Percentiles rank a stretch among this genome's conserved stretches.
phyloP scores from a whole-genome alignment of 2,329 filamentous ascomycete genomes.

The Whalleya microplaca region DNA sequence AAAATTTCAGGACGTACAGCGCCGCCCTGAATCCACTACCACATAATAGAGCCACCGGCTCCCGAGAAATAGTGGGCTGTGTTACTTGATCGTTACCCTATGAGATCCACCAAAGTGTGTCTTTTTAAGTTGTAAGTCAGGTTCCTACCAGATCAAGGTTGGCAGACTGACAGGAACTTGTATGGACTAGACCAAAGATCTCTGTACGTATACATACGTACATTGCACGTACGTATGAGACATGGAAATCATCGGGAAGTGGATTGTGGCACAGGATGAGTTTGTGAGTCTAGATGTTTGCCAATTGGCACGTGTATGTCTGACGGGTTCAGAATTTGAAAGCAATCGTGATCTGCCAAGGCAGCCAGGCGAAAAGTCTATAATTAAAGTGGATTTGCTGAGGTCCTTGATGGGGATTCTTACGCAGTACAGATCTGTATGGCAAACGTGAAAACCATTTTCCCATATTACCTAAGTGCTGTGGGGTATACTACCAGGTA shows the following conservation, averaged over 20 bases:
- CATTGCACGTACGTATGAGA: not conserved
- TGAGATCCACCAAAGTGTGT: conserved; percentile 32
- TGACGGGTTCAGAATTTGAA: not conserved
- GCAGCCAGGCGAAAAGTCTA: too few relatives aligned
- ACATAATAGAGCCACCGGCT: conserved; percentile 12
- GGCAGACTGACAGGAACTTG: too few relatives aligned
- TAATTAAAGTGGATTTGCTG: too few relatives aligned
- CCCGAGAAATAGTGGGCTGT: conserved; percentile 14
- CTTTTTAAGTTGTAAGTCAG: too few relatives aligned
- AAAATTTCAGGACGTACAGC: conserved; percentile 24
- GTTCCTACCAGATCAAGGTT: conserved; percentile 18
- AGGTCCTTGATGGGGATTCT: too few relatives aligned
- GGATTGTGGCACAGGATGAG: not conserved
- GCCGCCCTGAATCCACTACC: too few relatives aligned
- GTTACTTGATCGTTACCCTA: conserved; percentile 37
- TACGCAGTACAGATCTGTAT: too few relatives aligned
- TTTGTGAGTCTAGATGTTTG: not conserved
- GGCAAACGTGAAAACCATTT: too few relatives aligned
- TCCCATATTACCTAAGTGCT: not conserved
- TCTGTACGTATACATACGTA: too few relatives aligned
- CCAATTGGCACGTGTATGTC: not conserved
- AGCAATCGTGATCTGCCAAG: not conserved
- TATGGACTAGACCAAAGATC: too few relatives aligned
- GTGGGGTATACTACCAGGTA: not conserved
- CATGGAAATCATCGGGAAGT: not conserved